Base-by-base conservation (phyloP, 2,329 filamentous ascomycete species). In the Arthrobotrys iridis region DNA sequence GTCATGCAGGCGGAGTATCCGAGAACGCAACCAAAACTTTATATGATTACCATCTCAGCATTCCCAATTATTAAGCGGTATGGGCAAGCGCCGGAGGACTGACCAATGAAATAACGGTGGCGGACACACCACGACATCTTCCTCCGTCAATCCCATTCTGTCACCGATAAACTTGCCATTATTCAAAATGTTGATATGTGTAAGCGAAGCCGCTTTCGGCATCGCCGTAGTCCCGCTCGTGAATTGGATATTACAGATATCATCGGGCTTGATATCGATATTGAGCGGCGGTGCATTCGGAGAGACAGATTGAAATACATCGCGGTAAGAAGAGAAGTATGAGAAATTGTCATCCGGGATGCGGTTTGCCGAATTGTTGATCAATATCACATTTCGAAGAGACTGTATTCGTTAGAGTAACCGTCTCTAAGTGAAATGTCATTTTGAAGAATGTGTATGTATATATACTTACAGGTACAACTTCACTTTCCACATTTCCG, bases 1-100 rank as follows among this genome's bases (percentile, higher is more conserved):
- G 93, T 96, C 0, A 91, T 93, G 0, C 93, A 95, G 0, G 95
- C 94, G 92, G 97, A 96, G 83, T 95, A 96, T n/a, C 95, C 94
- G 0, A 98, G 85, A 5, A 97, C 90, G 80, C 87, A 90, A 62
- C 95, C 95, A 82, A 98, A 98, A 84, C 95, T 98, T 84, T 81
- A 83, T 60, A 10, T 3, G 24, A 37, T 45, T 11, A 46, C 18
- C 13, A 67, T 20, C 30, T 11, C 10, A 45, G 20, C n/a, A 22
- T 3, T 43, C 1, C 26, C n/a, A 4, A 48, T 2, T n/a, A n/a
- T n/a, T n/a, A n/a, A n/a, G n/a, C n/a, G n/a, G n/a, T n/a, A n/a
- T n/a, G n/a, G n/a, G n/a, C n/a, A n/a, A n/a, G 45, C 4, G 13
- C 13, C 8, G 24, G 30, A 24, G 20, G 24, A 1, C n/a, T 7